Conservation (phyloP, 1,139 yeast genomes). For the Yamadazyma songkhlaensis region DNA sequence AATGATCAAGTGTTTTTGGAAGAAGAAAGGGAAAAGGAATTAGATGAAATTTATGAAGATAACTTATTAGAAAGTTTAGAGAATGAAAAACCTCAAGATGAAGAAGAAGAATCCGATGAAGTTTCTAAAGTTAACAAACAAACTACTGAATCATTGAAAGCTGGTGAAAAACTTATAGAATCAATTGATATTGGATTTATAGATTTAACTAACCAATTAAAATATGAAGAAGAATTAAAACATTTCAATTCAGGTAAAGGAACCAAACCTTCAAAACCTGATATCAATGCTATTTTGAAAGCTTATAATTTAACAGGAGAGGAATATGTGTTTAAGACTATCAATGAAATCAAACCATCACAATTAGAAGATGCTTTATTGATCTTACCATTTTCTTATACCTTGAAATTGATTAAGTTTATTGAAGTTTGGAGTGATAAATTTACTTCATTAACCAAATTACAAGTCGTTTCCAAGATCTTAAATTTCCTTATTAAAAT, state of each 20-base stretch:
- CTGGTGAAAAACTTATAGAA: conserved; percentile 92
- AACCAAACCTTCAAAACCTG: conserved; percentile 55
- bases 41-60: conserved; percentile 86
- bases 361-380: conserved; percentile 90
- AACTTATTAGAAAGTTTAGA: conserved; percentile 72
- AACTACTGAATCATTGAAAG: conserved; percentile 87
- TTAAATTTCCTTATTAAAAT: conserved; percentile 69
- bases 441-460: conserved; percentile 41
- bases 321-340: conserved; percentile 70
- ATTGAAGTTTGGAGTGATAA: conserved; percentile 72
- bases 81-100: conserved; percentile 32
- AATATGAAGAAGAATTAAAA: conserved; percentile 35
- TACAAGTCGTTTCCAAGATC: conserved; percentile 69
- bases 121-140: conserved; percentile 73
- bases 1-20: conserved; percentile 93
- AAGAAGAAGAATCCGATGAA: conserved; percentile 48
- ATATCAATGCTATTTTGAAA: conserved; percentile 63
- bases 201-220: conserved; percentile 61
- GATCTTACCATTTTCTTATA: conserved; percentile 86
- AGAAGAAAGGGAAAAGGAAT: conserved; percentile 93
- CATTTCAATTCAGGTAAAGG: conserved; percentile 39
- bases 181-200: conserved; percentile 81
- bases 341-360: conserved; percentile 69
- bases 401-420: conserved; percentile 65
- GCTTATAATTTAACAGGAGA: conserved; percentile 74